Evolutionary conservation across 768 basidiomycete genomes (phyloP).

Genomic region (Collybiopsis luxurians): DNA sequence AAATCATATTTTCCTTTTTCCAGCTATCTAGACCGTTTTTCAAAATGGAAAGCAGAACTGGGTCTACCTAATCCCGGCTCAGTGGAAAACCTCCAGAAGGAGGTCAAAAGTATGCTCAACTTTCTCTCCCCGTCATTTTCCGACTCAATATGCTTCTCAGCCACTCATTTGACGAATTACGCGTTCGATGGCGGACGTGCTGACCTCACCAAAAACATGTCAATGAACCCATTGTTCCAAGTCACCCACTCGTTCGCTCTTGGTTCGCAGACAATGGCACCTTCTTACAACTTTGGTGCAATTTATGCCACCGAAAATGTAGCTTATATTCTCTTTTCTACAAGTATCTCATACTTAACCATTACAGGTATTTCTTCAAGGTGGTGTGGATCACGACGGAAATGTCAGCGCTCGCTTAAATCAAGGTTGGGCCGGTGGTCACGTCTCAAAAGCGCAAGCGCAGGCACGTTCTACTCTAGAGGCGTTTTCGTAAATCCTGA

Average conservation of each 20-base stretch:
- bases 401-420: slow-evolving; percentile 87
- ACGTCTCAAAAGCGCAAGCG: slow-evolving; percentile 83
- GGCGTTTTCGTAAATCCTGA: background rate
- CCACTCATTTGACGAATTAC: slow-evolving; percentile 89
- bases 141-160: slow-evolving; percentile 39
- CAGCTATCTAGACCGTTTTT: slow-evolving; percentile 68
- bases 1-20: slow-evolving; percentile 44
- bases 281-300: slow-evolving; percentile 94
- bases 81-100: slow-evolving; percentile 89
- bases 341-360: slow-evolving; percentile 13
- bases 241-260: slow-evolving; percentile 94
- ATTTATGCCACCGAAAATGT: slow-evolving; percentile 87
- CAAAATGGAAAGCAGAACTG: slow-evolving; percentile 77
- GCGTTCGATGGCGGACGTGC: slow-evolving; percentile 97
- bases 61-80: slow-evolving; percentile 90
- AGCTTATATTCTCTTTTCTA: slow-evolving; percentile 9
- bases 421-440: slow-evolving; percentile 77
- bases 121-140: slow-evolving; percentile 6
- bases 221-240: slow-evolving; percentile 95
- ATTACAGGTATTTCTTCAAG: slow-evolving; percentile 84
- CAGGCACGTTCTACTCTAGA: slow-evolving; percentile 57
- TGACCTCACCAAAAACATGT: slow-evolving; percentile 91
- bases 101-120: slow-evolving; percentile 73
- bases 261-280: slow-evolving; percentile 78
- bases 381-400: slow-evolving; percentile 91